Base-by-base conservation (phyloP, 805 yeast species). In the Suhomyces sp. region DNA sequence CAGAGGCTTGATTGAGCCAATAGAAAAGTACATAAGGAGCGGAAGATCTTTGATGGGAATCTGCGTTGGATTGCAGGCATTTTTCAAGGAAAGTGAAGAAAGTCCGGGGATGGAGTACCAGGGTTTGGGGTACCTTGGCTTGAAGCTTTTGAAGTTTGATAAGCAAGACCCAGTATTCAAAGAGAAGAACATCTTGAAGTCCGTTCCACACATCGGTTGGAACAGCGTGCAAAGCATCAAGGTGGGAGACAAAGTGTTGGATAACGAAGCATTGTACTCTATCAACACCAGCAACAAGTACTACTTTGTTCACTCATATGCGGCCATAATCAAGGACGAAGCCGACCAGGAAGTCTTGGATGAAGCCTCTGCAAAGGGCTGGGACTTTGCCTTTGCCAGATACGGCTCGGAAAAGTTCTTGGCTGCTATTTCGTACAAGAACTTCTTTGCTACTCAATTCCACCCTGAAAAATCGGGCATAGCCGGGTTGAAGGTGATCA, bases 121-220 rank as follows among this genome's bases (percentile, higher is more conserved):
- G 44, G 84, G 86, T 0, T 70, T 83, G 19, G 71, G 88, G 3
- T 77, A 77, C 31, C 69, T 82, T 42, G 70, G 71, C 7, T 57
- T 74, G 35, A 57, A 59, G 6, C 73, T 96, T 56, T 68, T 71
- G 12, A 86, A 82, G 62, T 94, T 94, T 65, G 57, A 68, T 41
- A 58, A 57, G n/a, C 41, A 65, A 10, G 81, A 85, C 59, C 61
- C 72, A 5, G 42, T 55, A 1, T 71, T 66, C 50, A 44, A 49
- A 2, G 55, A 53, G 9, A 52, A 50, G 15, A 72, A 71, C 12
- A 54, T 76, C 6, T 73, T 71, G 29, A 94, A 94, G 68, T 81
- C 97, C 10, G 99, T 94, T 6, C 99, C 99, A 1, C 92, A 90
- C 60, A 93, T 94, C 57, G 99, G 99, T 17, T 94, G 99, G 99